Percentiles rank a stretch among this genome's conserved stretches.
These are phyloP conservation scores for Amanita muscaria DNA, from an alignment of 768 basidiomycete species.

Conservation along the genomic window DNA sequence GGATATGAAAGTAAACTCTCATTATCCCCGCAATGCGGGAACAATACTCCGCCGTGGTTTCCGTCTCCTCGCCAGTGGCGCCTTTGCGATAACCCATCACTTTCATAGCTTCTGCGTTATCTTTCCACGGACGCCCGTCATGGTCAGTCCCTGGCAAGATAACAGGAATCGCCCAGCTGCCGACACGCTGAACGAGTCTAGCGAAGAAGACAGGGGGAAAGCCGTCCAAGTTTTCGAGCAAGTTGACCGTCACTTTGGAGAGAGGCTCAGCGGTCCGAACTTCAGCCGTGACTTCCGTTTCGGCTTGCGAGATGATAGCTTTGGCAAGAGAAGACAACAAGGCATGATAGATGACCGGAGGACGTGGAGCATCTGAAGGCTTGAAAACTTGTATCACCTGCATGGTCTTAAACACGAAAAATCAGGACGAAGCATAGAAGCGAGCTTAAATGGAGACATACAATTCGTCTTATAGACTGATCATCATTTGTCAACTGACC, in stretches of 20 bases:
- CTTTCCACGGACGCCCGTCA: constrained; percentile 38
- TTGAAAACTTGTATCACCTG: constrained; percentile 30
- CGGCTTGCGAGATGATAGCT: constrained; percentile 82
- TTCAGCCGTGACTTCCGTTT: constrained; percentile 87
- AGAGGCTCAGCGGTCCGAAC: constrained; percentile 79
- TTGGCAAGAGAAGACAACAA: constrained; percentile 86
- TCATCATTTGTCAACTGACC: constrained; percentile 77
- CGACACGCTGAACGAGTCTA: constrained; percentile 78
- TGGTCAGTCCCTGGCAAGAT: constrained; percentile 45
- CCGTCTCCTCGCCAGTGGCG: constrained; percentile 31
- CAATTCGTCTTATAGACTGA: constrained; percentile 52
- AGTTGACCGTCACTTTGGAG: constrained; percentile 62
- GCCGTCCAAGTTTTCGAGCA: constrained; percentile 47
- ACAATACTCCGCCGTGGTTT: constrained; percentile 52
- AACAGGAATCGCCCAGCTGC: constrained; percentile 78
- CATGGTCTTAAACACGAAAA: constrained; percentile 21
- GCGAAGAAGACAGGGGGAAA: constrained; percentile 77
- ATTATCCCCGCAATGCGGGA: constrained; percentile 69
- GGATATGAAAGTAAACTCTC: constrained; percentile 78
- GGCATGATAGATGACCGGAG: constrained; percentile 53
- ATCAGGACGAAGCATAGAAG: no score
- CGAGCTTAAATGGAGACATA: constrained; percentile 25
- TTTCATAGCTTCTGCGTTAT: constrained; percentile 32
- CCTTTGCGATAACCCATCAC: constrained; percentile 48
- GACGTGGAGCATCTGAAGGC: constrained; percentile 22